Evolutionary conservation across 2,329 filamentous ascomycete genomes (phyloP), one percentile per base, ranked within the genome.

Genomic region (Calonectria pseudoturangicola): DNA sequence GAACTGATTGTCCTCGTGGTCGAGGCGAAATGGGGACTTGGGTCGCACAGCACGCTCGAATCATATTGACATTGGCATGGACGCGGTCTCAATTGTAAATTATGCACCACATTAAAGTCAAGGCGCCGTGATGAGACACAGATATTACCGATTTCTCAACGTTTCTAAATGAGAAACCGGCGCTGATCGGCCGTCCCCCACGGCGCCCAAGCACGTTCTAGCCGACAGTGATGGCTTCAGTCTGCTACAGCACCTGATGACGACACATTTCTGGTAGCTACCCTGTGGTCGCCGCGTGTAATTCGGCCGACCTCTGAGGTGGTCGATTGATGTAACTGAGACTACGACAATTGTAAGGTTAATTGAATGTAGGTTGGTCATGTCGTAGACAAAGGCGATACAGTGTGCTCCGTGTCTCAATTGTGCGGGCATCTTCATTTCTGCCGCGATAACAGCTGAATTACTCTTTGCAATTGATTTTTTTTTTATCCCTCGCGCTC

Each of bases 361-460:
- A 73, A 75, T 76, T 74, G 48, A 66, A 66, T 51, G 67, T 70
- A 72, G 43, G 73, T 74, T 71, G 58, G 69, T 63, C 21, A 65
- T 70, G 73, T 70, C 63, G 51, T 64, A 74, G 72, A 71, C 73
- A 76, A 36, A 58, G 47, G 63, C 66, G 68, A 68, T 73, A 41
- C 70, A 69, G 68, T 70, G 71, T 70, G 72, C 64, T 71, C 71
- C 75, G 71, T 78, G 75, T 77, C 73, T 78, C 74, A 72, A 74
- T 74, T 47, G 30, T n/a, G 21, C 28, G 43, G 28, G 45, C 39
- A 64, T 69, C 21, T 2, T 62, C 48, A 41, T 68, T 50, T 58
- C 36, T 66, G 33, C 68, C 51, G 63, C 68, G 54, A 66, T 71
- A 71, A 43, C 69, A 67, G 39, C 54, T 27, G 58, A 9, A 47